Conservation (phyloP, 2,329 filamentous ascomycete species). For the Monilinia aucupariae region DNA sequence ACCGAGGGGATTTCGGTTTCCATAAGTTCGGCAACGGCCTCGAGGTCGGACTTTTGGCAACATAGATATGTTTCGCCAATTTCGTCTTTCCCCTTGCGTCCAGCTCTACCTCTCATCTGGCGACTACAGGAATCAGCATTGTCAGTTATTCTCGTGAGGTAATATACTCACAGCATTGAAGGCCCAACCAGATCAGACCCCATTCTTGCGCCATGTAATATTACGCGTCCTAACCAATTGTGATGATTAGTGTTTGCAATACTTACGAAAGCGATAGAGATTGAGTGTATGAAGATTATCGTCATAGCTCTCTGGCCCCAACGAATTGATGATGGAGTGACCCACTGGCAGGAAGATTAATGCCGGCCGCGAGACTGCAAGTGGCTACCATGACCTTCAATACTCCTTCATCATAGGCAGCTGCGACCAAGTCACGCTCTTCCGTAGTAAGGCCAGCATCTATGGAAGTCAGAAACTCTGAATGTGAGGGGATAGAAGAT, state of each 20-base stretch:
- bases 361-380: constrained; percentile 76
- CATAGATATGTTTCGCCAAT: constrained; percentile 73
- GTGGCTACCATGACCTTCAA: constrained; percentile 70
- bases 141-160: not conserved
- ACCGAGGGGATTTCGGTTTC: constrained; percentile 66
- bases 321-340: not conserved
- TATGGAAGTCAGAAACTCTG: not conserved
- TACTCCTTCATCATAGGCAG: constrained; percentile 62
- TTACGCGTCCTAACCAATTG: constrained; percentile 48
- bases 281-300: not conserved
- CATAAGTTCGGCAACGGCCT: constrained; percentile 64
- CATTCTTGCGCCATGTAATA: constrained; percentile 70
- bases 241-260: not conserved
- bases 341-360: constrained; percentile 63
- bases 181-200: constrained; percentile 71
- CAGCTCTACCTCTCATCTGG: constrained; percentile 75
- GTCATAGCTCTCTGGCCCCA: too few relatives aligned
- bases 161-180: constrained; percentile 56
- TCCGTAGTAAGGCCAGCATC: constrained; percentile 67
- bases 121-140: constrained; percentile 41
- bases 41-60: constrained; percentile 62
- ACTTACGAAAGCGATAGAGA: not conserved
- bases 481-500: constrained; percentile 18
- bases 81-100: constrained; percentile 72
- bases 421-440: constrained; percentile 66